Percentiles rank a stretch among this genome's conserved stretches.
Conservation (phyloP, 2,329 filamentous ascomycete species). For the Pseudomassariella vexata region DNA sequence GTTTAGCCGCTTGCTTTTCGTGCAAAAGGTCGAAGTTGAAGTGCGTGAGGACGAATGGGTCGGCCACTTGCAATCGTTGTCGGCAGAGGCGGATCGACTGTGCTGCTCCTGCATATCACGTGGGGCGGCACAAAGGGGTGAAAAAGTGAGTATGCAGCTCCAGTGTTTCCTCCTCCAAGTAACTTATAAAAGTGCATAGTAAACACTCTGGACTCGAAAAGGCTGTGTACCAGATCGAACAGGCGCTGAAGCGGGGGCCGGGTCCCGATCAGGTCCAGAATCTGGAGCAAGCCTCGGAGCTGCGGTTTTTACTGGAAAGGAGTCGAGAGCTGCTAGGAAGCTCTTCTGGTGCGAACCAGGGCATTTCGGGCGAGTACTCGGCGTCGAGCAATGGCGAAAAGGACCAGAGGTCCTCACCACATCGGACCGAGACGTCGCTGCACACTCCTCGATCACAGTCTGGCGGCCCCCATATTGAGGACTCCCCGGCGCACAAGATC, state of each 20-base stretch:
- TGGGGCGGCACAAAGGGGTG: constrained; percentile 69
- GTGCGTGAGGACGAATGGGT: constrained; percentile 22
- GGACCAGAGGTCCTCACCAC: constrained; percentile 21
- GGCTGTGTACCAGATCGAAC: constrained; percentile 67
- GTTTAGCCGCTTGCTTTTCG: constrained; percentile 17
- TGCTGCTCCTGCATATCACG: constrained; percentile 65
- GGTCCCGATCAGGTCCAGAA: constrained; percentile 32
- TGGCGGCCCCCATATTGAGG: constrained; percentile 19
- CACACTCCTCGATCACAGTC: constrained; percentile 22
- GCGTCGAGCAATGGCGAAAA: constrained; percentile 10
- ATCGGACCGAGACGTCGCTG: constrained; percentile 19
- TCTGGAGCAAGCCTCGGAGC: constrained; percentile 35
- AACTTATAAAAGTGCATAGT: constrained; percentile 32
- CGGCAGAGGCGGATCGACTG: constrained; percentile 43
- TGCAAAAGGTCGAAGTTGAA: constrained; percentile 29
- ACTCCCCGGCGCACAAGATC: constrained; percentile 23
- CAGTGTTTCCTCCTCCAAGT: too few relatives aligned
- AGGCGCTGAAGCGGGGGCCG: constrained; percentile 54
- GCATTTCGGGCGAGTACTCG: constrained; percentile 11
- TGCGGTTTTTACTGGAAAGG: constrained; percentile 45
- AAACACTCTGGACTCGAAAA: constrained; percentile 71
- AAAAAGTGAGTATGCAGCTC: too few relatives aligned
- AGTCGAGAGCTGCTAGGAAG: constrained; percentile 33
- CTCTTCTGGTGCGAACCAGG: constrained; percentile 13
- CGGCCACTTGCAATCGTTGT: constrained; percentile 22